These are phyloP conservation scores for Stylonectria norvegica DNA, from an alignment of 2,329 filamentous ascomycete genomes.

Conservation along the genomic window DNA sequence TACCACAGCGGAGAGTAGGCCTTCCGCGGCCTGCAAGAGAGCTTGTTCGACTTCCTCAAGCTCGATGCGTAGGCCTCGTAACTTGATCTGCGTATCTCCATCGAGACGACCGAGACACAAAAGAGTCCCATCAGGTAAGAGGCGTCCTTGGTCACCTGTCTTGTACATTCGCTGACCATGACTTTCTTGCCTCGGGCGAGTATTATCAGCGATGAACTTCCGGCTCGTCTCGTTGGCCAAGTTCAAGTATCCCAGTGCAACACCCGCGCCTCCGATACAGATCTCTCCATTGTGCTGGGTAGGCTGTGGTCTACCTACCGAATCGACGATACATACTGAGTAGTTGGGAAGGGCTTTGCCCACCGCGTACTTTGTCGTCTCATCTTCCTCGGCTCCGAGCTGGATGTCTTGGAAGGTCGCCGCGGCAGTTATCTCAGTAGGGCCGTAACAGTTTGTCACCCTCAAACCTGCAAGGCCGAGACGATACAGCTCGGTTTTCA, in stretches of 20 bases:
- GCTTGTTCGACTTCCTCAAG: constrained; percentile 7
- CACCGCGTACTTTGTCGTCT: constrained; percentile 4
- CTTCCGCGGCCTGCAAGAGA: neutral
- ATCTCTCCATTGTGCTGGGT: constrained; percentile 12
- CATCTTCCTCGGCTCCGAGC: neutral
- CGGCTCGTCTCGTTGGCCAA: constrained; percentile 9
- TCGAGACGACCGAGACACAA: constrained; percentile 35
- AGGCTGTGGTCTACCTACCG: constrained; percentile 14
- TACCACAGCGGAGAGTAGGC: constrained; percentile 4
- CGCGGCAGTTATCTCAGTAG: constrained; percentile 24
- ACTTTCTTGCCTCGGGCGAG: neutral
- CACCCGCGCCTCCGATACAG: constrained; percentile 34
- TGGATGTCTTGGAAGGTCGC: constrained; percentile 5
- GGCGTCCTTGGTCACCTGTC: constrained; percentile 14
- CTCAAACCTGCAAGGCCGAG: constrained; percentile 12
- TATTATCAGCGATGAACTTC: constrained; percentile 5
- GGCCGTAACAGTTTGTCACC: constrained; percentile 27
- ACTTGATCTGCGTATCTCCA: constrained; percentile 40
- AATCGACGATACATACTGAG: constrained; percentile 41
- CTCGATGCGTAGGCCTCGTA: constrained; percentile 7
- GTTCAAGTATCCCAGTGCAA: constrained; percentile 40
- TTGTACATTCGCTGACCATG: constrained; percentile 10
- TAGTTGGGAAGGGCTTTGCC: constrained; percentile 29
- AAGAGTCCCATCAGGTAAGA: constrained; percentile 33
- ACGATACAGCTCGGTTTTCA: constrained; percentile 15